Evolutionary conservation across 176 grass and related monocot genomes (phyloP), one percentile per base, ranked within the genome.

Genomic region (Juncus effusus): DNA sequence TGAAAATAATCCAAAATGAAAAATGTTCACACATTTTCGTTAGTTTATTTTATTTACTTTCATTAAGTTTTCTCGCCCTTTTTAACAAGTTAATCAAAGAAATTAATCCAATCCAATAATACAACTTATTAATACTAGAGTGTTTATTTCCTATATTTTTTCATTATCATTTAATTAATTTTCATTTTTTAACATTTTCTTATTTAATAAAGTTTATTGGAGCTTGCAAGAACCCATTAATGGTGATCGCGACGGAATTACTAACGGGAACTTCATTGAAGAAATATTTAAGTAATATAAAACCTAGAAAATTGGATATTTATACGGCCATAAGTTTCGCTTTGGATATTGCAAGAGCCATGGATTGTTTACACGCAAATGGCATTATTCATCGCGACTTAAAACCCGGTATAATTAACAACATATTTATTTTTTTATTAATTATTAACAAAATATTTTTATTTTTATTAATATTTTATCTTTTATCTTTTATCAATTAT

Each of bases 331-430:
- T 84, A 19, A 79, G 76, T 59, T 84, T 74, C 69, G 75, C 81
- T 62, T 50, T 84, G 60, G 81, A 84, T 56, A 84, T 84, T 56
- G 81, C 81, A 74, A 68, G 70, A 54, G 81, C 81, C 10, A 84
- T 84, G 81, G 81, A 84, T 13, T 84, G 76, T 44, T 67, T 84
- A 75, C 81, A 84, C 74, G 81, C 81, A 16, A 84, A 84, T 79
- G 81, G 81, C 50, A 84, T 84, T 16, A 84, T 84, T 74, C 81
- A 84, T 66, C 73, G 81, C 67, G 81, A 84, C 56, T 70, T 84
- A 60, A 84, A 84, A 74, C 81, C 81, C 51, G 81, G 80, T 83
- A 73, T 49, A 3, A 28, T 28, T 28, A 10, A 28, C 44, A 47
- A 47, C 19, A 13, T 53, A 38, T 50, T 49, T 9, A 10, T 56